Percentiles rank a stretch among this genome's conserved stretches.
These are phyloP conservation scores for Globisporangium canariense DNA, from an alignment of 352 stramenopile species.

Conservation along the genomic window DNA sequence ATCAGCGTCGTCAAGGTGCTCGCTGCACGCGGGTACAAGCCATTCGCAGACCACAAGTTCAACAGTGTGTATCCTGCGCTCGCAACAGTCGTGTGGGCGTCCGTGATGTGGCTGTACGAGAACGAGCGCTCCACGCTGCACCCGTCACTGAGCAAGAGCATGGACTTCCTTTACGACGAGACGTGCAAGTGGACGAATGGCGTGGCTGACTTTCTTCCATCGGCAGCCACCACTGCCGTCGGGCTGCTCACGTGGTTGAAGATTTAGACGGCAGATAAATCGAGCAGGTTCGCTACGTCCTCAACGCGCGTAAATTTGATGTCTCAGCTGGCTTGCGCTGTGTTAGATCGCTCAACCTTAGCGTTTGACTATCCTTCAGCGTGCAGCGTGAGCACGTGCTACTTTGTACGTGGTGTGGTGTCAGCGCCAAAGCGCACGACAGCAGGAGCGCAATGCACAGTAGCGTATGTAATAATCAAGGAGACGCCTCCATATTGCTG, in stretches of 20 bases:
- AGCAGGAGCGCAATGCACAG: neutral
- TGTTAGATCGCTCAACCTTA: neutral
- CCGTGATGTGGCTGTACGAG: constrained; percentile 88
- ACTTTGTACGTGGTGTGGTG: neutral
- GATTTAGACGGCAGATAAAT: constrained; percentile 26
- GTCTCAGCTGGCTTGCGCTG: neutral
- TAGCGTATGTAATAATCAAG: neutral
- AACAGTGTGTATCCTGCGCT: constrained; percentile 75
- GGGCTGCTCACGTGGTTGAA: constrained; percentile 56
- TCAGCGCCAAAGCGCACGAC: no score
- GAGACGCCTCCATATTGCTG: neutral
- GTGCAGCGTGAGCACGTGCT: neutral
- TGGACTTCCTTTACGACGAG: constrained; percentile 89
- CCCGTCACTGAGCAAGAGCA: constrained; percentile 79
- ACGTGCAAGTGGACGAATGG: constrained; percentile 71
- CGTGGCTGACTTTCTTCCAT: constrained; percentile 76
- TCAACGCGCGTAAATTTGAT: neutral
- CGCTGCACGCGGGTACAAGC: constrained; percentile 54
- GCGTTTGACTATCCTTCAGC: neutral
- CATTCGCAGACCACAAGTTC: constrained; percentile 67
- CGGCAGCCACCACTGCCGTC: constrained; percentile 62
- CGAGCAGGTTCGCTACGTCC: no score
- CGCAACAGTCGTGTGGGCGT: constrained; percentile 70
- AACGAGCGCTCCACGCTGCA: constrained; percentile 77
- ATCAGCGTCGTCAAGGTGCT: constrained; percentile 68